These are phyloP conservation scores for Sergeia podlipaevii DNA, from an alignment of 208 protist genomes.

Conservation along the genomic window DNA sequence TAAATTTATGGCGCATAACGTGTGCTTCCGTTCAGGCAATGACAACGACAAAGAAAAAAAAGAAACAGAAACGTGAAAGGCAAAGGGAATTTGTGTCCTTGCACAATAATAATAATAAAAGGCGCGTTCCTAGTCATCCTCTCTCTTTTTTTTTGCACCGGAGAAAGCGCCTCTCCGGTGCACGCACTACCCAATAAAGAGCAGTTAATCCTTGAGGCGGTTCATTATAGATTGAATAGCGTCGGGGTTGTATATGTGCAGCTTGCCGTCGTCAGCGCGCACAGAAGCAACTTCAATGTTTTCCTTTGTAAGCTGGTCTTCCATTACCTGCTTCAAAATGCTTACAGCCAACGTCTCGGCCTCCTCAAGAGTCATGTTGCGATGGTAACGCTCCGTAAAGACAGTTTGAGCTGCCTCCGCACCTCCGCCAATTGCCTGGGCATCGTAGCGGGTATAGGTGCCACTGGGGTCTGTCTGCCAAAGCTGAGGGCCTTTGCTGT, in stretches of 20 bases:
- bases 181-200: not conserved
- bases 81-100: conserved; percentile 5
- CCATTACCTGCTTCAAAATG: conserved; percentile 99
- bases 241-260: conserved; percentile 89
- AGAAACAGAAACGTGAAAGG: not conserved
- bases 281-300: conserved; percentile 98
- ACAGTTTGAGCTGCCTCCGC: conserved; percentile 98
- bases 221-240: conserved; percentile 91
- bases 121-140: conserved; percentile 4
- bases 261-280: conserved; percentile 63
- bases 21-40: not conserved
- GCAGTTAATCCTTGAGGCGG: conserved; percentile 24
- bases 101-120: conserved; percentile 16
- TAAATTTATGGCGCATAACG: not conserved
- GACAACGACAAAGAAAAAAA: conserved; percentile 3
- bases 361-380: conserved; percentile 95
- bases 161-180: not conserved
- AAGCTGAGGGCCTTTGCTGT: conserved; percentile 96
- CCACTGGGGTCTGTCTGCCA: conserved; percentile 98
- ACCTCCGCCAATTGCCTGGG: conserved; percentile 98
- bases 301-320: conserved; percentile 96
- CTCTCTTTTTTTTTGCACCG: conserved; percentile 6
- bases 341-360: conserved; percentile 94
- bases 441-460: conserved; percentile 96
- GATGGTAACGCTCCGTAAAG: conserved; percentile 97